Conservation (phyloP, 805 yeast species). For the Lipomyces spencermartinsiae region DNA sequence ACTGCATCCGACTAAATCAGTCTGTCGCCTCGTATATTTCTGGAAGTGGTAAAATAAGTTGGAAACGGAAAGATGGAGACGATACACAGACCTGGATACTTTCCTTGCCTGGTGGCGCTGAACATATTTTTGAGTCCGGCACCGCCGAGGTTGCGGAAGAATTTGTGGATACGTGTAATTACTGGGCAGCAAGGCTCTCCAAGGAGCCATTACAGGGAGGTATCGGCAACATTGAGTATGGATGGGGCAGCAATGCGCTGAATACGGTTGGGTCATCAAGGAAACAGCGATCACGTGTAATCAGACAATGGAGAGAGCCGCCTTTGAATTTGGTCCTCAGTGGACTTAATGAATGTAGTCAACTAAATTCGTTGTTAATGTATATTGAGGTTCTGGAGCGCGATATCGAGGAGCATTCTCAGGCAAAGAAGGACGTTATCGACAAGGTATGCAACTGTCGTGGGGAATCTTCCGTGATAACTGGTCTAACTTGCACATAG, state of each 20-base stretch:
- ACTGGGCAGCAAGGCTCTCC: conserved; percentile 87
- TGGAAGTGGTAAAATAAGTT: not conserved
- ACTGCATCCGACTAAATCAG: conserved; percentile 58
- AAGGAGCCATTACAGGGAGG: conserved; percentile 76
- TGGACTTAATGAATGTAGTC: conserved; percentile 47
- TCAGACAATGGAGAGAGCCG: conserved; percentile 17
- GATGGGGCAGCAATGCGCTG: conserved; percentile 57
- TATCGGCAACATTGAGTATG: conserved; percentile 77
- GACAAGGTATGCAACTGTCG: conserved; percentile 32
- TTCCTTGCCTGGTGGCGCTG: conserved; percentile 56
- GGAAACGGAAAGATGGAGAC: conserved; percentile 34
- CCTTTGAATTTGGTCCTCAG: conserved; percentile 42
- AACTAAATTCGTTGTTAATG: conserved; percentile 49
- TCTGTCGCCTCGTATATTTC: conserved; percentile 49
- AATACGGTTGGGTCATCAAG: not conserved
- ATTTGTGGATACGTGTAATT: conserved; percentile 79
- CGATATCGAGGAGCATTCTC: conserved; percentile 54
- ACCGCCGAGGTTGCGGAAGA: conserved; percentile 70
- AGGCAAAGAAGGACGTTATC: conserved; percentile 49
- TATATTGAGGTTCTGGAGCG: conserved; percentile 52
- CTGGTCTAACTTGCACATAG: not conserved
- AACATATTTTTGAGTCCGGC: conserved; percentile 68
- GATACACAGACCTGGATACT: conserved; percentile 59
- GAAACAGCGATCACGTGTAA: not conserved
- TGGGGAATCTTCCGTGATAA: not conserved